Evolutionary conservation across 306 rosid genomes (phyloP), one percentile per base, ranked within the genome.

Genomic region (Medicago truncatula): DNA sequence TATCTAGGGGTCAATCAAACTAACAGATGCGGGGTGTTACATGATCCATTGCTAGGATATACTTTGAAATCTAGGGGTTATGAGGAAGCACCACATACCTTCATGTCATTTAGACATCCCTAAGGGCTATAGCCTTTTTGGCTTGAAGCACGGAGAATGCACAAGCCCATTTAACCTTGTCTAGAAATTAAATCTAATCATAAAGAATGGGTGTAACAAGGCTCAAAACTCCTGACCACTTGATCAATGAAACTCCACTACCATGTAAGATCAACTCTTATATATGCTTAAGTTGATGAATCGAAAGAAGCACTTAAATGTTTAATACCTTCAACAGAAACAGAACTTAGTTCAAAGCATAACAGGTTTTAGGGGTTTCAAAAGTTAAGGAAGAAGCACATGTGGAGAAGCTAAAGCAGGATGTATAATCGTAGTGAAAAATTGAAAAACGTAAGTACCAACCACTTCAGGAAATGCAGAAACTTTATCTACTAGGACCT

Each of bases 401-500:
- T 47, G 58, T 52, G 43, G 20, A 59, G 52, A 67, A 64, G 57
- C 43, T 18, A 75, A 38, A 64, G 65, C 23, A 69, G 38, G 65
- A 61, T 70, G 44, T 56, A 58, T 16, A 49, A 75, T 40, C 57
- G 12, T 18, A 59, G 50, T 18, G 40, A 80, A 83, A 75, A 44
- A 60, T 18, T 80, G 57, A 54, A 52, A 76, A 75, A 56, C 25
- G 9, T 13, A n/a, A 59, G 61, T 64, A 88, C 98, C 62, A 58
- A 94, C 98, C 98, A 94, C 98, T 92, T 88, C 98, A 73, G 96
- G 92, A 78, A 92, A 80, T 16, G 65, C 82, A 61, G 89, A 82
- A 82, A 90, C 83, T 87, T 82, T 90, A 77, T 89, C 86, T 47
- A 90, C 88, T 40, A 94, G 83, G 76, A 91, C 87, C 87, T 78